Evolutionary conservation across 768 basidiomycete genomes (phyloP).

Genomic region (Tricholoma matsutake): DNA sequence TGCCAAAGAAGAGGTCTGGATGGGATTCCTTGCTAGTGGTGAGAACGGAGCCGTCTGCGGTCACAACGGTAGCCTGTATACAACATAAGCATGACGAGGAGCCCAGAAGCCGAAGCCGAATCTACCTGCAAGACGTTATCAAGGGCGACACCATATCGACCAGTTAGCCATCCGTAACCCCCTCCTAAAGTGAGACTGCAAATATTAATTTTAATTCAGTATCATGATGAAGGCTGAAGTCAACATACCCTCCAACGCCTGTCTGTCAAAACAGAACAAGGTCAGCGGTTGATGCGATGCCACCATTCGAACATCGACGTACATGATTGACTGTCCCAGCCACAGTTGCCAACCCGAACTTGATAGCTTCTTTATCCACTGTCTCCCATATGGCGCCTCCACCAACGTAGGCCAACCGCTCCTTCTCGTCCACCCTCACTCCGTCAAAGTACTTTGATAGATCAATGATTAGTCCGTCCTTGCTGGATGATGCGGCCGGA

Average conservation of each 20-base stretch:
- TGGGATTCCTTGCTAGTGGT: slow-evolving; percentile 32
- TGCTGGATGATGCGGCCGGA: background rate
- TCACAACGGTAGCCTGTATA: slow-evolving; percentile 17
- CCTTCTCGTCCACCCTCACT: background rate
- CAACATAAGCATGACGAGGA: too few relatives aligned
- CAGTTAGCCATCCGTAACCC: slow-evolving; percentile 51
- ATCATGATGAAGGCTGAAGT: background rate
- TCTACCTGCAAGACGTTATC: slow-evolving; percentile 45
- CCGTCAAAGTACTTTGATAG: background rate
- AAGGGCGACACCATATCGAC: slow-evolving; percentile 41
- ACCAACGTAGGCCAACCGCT: background rate
- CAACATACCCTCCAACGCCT: slow-evolving; percentile 48
- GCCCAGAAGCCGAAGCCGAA: too few relatives aligned
- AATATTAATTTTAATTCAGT: too few relatives aligned
- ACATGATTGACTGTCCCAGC: slow-evolving; percentile 1
- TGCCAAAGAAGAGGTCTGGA: slow-evolving; percentile 48
- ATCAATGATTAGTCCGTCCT: background rate
- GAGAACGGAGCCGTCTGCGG: slow-evolving; percentile 16
- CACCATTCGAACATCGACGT: background rate
- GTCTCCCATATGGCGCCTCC: background rate
- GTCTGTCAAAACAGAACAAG: slow-evolving; percentile 31
- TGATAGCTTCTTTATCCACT: background rate
- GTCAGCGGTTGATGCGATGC: background rate
- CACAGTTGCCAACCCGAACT: background rate
- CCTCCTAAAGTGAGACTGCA: slow-evolving; percentile 48